These are phyloP conservation scores for Ophiostoma himal-ulmi DNA, from an alignment of 2,329 filamentous ascomycete species.

Conservation along the genomic window DNA sequence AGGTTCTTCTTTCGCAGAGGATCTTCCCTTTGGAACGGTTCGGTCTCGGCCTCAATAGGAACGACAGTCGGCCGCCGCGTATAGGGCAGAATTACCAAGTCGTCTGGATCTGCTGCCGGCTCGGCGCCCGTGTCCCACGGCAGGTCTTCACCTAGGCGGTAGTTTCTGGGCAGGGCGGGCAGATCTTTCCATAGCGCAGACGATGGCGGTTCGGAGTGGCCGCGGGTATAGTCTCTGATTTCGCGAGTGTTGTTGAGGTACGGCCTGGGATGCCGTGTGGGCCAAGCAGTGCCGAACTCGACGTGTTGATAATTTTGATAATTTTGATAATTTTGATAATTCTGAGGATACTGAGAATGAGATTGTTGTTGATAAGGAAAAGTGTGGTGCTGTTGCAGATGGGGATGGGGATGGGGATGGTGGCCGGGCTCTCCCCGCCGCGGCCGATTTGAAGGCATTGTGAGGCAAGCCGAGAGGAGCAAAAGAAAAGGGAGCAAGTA, in stretches of 20 bases:
- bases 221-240: constrained; percentile 30
- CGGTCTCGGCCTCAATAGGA: constrained; percentile 15
- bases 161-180: constrained; percentile 37
- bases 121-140: constrained; percentile 41
- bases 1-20: constrained; percentile 35
- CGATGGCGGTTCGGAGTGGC: constrained; percentile 46
- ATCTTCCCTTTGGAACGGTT: not conserved
- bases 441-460: not conserved
- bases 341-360: too few relatives aligned
- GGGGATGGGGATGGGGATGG: not conserved
- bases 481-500: not conserved
- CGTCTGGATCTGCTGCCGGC: constrained; percentile 30
- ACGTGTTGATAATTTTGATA: too few relatives aligned
- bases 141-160: constrained; percentile 43
- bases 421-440: not conserved
- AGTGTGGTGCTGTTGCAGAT: not conserved
- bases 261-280: not conserved
- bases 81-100: constrained; percentile 21
- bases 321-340: too few relatives aligned
- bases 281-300: not conserved
- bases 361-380: not conserved
- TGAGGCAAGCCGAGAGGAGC: not conserved
- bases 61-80: constrained; percentile 22
- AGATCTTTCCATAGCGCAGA: constrained; percentile 39
- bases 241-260: not conserved